Base-by-base conservation (phyloP, 805 yeast genomes). In the Saccharomycopsis microspora region DNA sequence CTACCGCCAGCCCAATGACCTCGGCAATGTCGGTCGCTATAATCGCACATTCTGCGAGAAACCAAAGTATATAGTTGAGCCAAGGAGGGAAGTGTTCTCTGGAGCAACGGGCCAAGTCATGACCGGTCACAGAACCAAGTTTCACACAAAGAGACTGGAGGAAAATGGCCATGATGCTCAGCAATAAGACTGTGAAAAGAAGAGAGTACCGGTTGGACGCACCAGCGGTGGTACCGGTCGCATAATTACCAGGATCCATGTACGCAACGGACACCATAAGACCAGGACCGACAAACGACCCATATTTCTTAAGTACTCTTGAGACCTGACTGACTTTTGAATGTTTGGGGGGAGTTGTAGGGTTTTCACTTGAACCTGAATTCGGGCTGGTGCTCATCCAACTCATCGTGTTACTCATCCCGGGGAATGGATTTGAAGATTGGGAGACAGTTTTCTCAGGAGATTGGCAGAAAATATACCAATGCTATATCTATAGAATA, bases 21-120 rank as follows among this genome's bases (percentile, higher is more conserved):
- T 88, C 97, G 0, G 96, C 96, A 55, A 88, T 71, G 65, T 88
- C 96, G 0, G 97, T 89, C n/a, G 95, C 89, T 37, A 88, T 81
- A 51, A 88, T 88, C 5, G 96, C 95, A 50, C 83, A 64, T 58
- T 88, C 96, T 0, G 95, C 89, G 58, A 85, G 72, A 19, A 80
- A 60, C 63, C 87, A 88, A 3, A 87, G 62, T 3, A 71, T 54
- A 35, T 76, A 53, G 57, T 85, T 85, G 57, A 85, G 61, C 78
- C 82, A 78, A 29, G 62, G 63, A 0, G 93, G 88, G 32, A 88
- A 68, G 58, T 82, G 78, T 49, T 70, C 66, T 38, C 87, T 72
- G 63, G 96, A 88, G 61, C 83, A 85, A 55, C 87, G 83, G 3
- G 96, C 89, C 44, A 88, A 67, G 61, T 88, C 95, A 40, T 84